A percentile compares a stretch with the other conserved stretches of the same genome.
Conservation (phyloP, 2,329 filamentous ascomycete species). For the Didymella sp. region DNA sequence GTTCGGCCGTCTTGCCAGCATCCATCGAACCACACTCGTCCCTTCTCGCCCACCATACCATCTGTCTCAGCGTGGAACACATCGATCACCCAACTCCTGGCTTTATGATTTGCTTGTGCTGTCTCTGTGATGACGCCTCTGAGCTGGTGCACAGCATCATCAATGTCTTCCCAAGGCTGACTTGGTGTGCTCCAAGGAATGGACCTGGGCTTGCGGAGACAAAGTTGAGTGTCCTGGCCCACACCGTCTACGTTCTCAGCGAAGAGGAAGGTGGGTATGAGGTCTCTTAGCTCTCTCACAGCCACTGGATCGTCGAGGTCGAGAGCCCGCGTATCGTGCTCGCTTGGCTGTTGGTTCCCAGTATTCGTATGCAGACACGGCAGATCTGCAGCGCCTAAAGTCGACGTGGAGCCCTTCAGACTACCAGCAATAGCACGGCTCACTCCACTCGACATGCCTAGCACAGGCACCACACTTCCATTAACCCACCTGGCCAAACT, state of each 20-base stretch:
- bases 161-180: constrained; percentile 26
- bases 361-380: not conserved
- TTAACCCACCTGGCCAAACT: constrained; percentile 23
- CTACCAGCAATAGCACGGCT: not conserved
- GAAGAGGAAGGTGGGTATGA: constrained; percentile 26
- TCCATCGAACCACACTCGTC: constrained; percentile 28
- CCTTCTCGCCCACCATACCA: constrained; percentile 30
- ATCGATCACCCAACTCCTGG: constrained; percentile 19
- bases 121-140: constrained; percentile 7
- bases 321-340: not conserved
- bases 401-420: not conserved
- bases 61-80: constrained; percentile 31
- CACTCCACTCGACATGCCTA: constrained; percentile 16
- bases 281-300: constrained; percentile 18
- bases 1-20: constrained; percentile 21
- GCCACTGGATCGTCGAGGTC: constrained; percentile 12
- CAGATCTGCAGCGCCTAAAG: not conserved
- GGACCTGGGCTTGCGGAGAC: constrained; percentile 25
- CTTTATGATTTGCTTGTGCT: not conserved
- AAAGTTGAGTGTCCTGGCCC: constrained; percentile 28
- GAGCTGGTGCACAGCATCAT: constrained; percentile 21
- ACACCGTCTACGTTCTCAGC: constrained; percentile 28
- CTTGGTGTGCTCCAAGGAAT: constrained; percentile 19
- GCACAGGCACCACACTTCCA: constrained; percentile 22
- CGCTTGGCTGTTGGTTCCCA: not conserved